Evolutionary conservation across 108 stramenopile species (phyloP).

Genomic region (Heterococcus sp.): DNA sequence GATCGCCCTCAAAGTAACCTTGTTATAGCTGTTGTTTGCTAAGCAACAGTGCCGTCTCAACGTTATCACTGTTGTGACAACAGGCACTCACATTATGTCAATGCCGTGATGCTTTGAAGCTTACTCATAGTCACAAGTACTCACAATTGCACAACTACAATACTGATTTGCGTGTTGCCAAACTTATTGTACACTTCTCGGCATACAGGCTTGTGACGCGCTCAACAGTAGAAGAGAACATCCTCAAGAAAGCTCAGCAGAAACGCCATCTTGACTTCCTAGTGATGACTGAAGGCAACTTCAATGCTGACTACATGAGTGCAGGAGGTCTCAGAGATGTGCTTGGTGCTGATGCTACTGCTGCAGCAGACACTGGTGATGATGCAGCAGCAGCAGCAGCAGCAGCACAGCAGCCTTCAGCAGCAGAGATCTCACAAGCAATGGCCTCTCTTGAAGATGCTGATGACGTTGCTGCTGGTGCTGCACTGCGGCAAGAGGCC

Average conservation of each 20-base stretch:
- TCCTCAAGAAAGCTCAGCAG: conserved; percentile 83
- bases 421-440: conserved; percentile 43
- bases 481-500: conserved; percentile 21
- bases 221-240: conserved; percentile 95
- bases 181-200: no score
- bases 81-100: no score
- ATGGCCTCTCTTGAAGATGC: conserved; percentile 86
- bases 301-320: conserved; percentile 56
- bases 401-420: conserved; percentile 75
- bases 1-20: no score
- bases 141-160: no score
- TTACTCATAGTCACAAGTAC: no score
- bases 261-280: conserved; percentile 88
- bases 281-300: conserved; percentile 92
- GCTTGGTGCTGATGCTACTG: conserved; percentile 50
- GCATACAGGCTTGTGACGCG: conserved; percentile 91
- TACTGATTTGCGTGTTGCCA: no score
- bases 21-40: no score
- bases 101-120: no score
- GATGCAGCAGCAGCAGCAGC: conserved; percentile 37
- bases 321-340: conserved; percentile 51
- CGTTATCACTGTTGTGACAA: no score
- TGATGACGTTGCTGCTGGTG: conserved; percentile 73
- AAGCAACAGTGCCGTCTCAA: no score
- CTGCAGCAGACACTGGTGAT: neutral